These are phyloP conservation scores for Vitis hybrid DNA, from an alignment of 177 flowering plant species.

Conservation along the genomic window DNA sequence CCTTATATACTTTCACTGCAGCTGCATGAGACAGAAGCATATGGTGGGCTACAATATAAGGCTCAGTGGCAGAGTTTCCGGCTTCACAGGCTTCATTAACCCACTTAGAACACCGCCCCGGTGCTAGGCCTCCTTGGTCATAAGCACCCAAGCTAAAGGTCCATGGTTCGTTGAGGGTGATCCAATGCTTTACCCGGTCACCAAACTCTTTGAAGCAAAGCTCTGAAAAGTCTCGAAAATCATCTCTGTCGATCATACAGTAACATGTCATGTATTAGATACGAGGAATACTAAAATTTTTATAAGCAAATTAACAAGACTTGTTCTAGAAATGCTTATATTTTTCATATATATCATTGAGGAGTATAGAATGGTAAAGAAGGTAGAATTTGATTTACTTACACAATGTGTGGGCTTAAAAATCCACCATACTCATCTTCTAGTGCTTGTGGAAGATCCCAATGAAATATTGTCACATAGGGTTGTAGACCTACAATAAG, in stretches of 20 bases:
- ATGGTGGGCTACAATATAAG: slow-evolving; percentile 29
- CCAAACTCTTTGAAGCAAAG: slow-evolving; percentile 37
- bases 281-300: too few relatives aligned
- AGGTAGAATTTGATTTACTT: not conserved
- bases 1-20: slow-evolving; percentile 30
- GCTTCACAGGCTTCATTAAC: slow-evolving; percentile 9
- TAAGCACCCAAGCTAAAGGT: slow-evolving; percentile 19
- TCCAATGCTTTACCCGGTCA: slow-evolving; percentile 46
- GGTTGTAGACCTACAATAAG: not conserved
- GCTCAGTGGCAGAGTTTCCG: slow-evolving; percentile 39
- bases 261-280: too few relatives aligned
- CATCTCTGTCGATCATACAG: slow-evolving; percentile 13
- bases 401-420: not conserved
- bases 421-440: not conserved
- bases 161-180: slow-evolving; percentile 42
- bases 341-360: too few relatives aligned
- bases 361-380: too few relatives aligned
- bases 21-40: slow-evolving; percentile 37
- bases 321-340: slow-evolving; percentile 1
- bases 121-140: slow-evolving; percentile 30
- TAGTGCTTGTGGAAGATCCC: slow-evolving; percentile 1
- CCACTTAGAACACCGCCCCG: slow-evolving; percentile 37
- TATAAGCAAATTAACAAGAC: too few relatives aligned
- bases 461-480: not conserved
- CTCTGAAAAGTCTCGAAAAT: slow-evolving; percentile 37